These are phyloP conservation scores for Aspergillus ruber DNA, from an alignment of 2,329 filamentous ascomycete genomes.

Conservation along the genomic window DNA sequence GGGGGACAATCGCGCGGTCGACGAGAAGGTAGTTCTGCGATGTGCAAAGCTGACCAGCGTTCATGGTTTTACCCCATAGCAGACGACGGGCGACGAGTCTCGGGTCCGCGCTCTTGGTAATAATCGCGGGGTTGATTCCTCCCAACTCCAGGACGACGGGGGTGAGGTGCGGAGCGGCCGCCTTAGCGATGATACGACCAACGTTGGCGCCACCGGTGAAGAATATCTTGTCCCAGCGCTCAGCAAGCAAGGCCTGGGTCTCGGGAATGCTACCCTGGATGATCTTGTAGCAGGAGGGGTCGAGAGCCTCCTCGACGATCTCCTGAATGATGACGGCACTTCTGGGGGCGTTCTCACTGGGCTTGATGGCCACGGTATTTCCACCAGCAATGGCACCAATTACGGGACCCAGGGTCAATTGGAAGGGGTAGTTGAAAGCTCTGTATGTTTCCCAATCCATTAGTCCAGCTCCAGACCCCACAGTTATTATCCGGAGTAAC, in stretches of 20 bases:
- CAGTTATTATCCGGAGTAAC: conserved; percentile 11
- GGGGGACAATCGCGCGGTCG: conserved; percentile 64
- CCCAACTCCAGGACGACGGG: conserved; percentile 86
- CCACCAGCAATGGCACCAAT: conserved; percentile 89
- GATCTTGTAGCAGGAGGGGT: conserved; percentile 66
- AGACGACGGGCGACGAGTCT: conserved; percentile 74
- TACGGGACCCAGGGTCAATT: conserved; percentile 69
- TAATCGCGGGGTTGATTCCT: conserved; percentile 83
- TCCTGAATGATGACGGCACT: conserved; percentile 73
- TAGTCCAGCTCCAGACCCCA: neutral
- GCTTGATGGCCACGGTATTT: conserved; percentile 85
- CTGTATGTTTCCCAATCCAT: conserved; percentile 27
- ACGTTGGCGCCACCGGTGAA: conserved; percentile 79
- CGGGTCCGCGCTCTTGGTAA: conserved; percentile 76
- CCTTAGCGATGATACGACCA: conserved; percentile 80
- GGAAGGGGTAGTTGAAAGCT: conserved; percentile 89
- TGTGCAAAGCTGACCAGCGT: conserved; percentile 86
- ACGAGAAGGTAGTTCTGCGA: conserved; percentile 89
- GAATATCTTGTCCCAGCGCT: conserved; percentile 97
- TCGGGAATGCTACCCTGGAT: conserved; percentile 77
- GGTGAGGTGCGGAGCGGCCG: conserved; percentile 81
- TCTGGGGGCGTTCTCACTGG: conserved; percentile 72
- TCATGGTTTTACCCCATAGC: conserved; percentile 80
- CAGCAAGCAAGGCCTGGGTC: conserved; percentile 71
- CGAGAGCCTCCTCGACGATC: conserved; percentile 68